Base-by-base conservation (phyloP, 768 basidiomycete genomes). In the Nidula microcarpa region DNA sequence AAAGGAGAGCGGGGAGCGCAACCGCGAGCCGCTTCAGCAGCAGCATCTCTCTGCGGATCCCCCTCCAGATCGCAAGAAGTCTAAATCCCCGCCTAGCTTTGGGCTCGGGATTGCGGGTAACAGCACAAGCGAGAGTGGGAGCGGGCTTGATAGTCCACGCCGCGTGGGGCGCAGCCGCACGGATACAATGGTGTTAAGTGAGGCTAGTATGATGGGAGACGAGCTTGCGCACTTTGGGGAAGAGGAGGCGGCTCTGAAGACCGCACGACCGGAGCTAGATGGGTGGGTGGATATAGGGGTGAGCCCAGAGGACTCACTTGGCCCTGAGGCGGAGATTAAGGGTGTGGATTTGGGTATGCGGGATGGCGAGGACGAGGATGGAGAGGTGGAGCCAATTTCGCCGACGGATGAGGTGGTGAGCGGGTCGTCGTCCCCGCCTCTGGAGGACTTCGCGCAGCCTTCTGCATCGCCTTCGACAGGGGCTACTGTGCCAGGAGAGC, bases 181-280 rank as follows among this genome's bases (percentile, higher is more conserved):
- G 7, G 87, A 88, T 57, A 90, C 87, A 2, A 89, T 90, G 88
- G 79, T 89, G 17, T 78, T 82, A 57, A 81, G 78, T 39, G 76
- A 77, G 33, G 66, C 68, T 1, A 66, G 64, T 50, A 61, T 62
- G 9, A 63, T 72, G 6, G 66, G 60, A 10, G 74, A 74, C 48
- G 74, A 73, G 49, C 60, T 73, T 3, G 63, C 66, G 16, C 18
- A 17, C 4, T 57, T 58, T 6, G 49, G 48, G 17, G 63, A 60
- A 8, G 51, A 45, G 13, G 57, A 54, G 8, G 62, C 14, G 44
- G 33, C 32, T 36, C 18, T 14, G 4, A 44, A 17, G 33, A 37
- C 55, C 10, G 60, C 23, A 30, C 23, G 60, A 49, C 54, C 57
- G 17, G 58, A 66, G 23, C 23, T 30, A 30, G 23, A 30, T 30